Percentiles rank a stretch among this genome's conserved stretches.
phyloP scores from a whole-genome alignment of 345 rosid species.

The Kernera saxatilis region DNA sequence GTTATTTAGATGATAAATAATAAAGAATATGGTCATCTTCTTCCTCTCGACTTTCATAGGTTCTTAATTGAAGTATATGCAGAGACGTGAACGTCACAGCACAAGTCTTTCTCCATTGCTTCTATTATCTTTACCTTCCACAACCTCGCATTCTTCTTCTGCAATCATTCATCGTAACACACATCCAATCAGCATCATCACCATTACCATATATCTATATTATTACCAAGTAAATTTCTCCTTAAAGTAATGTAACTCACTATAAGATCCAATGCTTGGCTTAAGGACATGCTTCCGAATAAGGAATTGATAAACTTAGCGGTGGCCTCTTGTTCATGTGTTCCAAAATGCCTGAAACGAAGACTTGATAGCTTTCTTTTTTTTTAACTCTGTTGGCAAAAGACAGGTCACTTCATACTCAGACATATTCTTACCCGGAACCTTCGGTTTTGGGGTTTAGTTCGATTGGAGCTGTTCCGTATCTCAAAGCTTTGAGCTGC shows the following conservation, averaged over 20 bases:
- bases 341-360: not conserved
- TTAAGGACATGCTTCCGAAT: slow-evolving; percentile 45
- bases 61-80: slow-evolving; percentile 47
- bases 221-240: not conserved
- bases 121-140: slow-evolving; percentile 47
- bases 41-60: slow-evolving; percentile 27
- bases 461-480: slow-evolving; percentile 59
- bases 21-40: not conserved
- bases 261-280: slow-evolving; percentile 54
- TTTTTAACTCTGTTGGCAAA: not conserved
- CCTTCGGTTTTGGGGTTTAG: slow-evolving; percentile 16
- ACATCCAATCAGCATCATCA: not conserved
- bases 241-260: slow-evolving; percentile 34
- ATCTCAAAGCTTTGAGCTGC: slow-evolving; percentile 70
- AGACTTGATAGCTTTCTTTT: not conserved
- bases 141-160: slow-evolving; percentile 41
- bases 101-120: slow-evolving; percentile 55
- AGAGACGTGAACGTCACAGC: slow-evolving; percentile 49
- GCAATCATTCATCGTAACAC: not conserved
- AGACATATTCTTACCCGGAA: not conserved
- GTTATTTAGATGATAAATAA: not conserved
- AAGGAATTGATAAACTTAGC: slow-evolving; percentile 36
- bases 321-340: slow-evolving; percentile 10
- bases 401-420: not conserved
- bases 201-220: not conserved